Evolutionary conservation across 495 filamentous ascomycete species (phyloP).

Genomic region (Pyronema omphalodes): DNA sequence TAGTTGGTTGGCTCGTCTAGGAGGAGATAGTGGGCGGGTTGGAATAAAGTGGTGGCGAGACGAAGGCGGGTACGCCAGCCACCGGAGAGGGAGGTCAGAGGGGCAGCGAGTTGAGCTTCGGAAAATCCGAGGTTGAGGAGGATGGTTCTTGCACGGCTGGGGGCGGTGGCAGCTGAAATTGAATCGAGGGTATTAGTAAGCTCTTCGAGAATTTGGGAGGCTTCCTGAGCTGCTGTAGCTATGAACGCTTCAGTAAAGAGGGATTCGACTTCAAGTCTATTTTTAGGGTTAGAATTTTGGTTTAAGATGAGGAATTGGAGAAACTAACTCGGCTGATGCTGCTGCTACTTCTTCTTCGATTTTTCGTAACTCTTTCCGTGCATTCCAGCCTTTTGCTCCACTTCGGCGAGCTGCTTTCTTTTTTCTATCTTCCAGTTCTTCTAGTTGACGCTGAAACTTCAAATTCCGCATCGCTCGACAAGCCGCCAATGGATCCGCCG

Average conservation of each 20-base stretch:
- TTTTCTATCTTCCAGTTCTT: slow-evolving; percentile 44
- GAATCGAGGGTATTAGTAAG: slow-evolving; percentile 21
- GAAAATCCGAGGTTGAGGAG: slow-evolving; percentile 57
- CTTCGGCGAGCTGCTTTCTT: slow-evolving; percentile 56
- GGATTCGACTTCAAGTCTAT: background rate
- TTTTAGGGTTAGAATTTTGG: too few relatives aligned
- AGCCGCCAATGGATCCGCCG: slow-evolving; percentile 35
- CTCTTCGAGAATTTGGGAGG: slow-evolving; percentile 41
- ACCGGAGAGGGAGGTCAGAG: slow-evolving; percentile 49
- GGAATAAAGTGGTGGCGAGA: slow-evolving; percentile 46
- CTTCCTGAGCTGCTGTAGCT: slow-evolving; percentile 42
- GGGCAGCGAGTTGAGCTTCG: slow-evolving; percentile 35
- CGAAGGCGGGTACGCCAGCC: slow-evolving; percentile 62
- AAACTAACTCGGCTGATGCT: background rate
- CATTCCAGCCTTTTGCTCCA: slow-evolving; percentile 51
- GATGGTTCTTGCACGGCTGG: slow-evolving; percentile 43
- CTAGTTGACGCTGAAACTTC: slow-evolving; percentile 37
- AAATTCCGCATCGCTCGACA: slow-evolving; percentile 42
- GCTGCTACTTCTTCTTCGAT: slow-evolving; percentile 39
- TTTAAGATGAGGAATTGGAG: background rate
- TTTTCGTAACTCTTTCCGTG: slow-evolving; percentile 47
- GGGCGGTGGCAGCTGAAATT: slow-evolving; percentile 31
- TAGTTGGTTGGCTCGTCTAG: slow-evolving; percentile 82
- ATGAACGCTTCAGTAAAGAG: slow-evolving; percentile 29
- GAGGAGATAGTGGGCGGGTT: slow-evolving; percentile 58